Evolutionary conservation across 164 flowering plant genomes (phyloP), one percentile per base, ranked within the genome.

Genomic region (Piper betle): DNA sequence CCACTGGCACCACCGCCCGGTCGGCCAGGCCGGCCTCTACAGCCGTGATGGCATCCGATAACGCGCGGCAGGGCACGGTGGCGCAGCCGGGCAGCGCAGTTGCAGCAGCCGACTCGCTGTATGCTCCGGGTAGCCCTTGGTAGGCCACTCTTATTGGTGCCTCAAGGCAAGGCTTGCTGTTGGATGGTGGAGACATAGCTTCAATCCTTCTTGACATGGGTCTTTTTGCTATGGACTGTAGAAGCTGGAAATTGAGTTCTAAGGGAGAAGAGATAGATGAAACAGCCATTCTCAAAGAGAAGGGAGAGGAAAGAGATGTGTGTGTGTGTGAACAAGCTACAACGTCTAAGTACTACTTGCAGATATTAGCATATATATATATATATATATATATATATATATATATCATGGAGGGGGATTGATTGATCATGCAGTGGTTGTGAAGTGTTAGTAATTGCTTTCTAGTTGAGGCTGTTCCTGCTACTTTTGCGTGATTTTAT

Each of bases 51-150:
- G 64, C 67, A 52, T 68, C 66, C 12, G 16, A 20, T 37, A 68
- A 39, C 20, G 64, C 63, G 53, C 72, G 48, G 55, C 69, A 68
- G 5, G 75, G 72, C 37, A 72, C 37, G 40, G 72, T 42, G 39
- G 43, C 43, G 58, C 72, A 68, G 8, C 66, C 62, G 16, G 72
- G 69, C 55, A 53, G 55, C 39, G 75, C 72, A 9, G 69, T 59
- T 50, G 62, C 65, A 5, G 72, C 75, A 5, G 75, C 75, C 33
- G 63, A 59, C 43, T 72, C 75, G 52, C 75, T 72, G 66, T 68
- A 72, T 16, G 75, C 75, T 13, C 75, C 75, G 8, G 75, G 69
- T 15, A 55, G 64, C n/a, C 75, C 75, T 59, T 72, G 75, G 40
- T 72, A 72, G 16, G 75, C 72, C 11, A 72, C 61, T 25, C 64